Evolutionary conservation across 2,329 filamentous ascomycete genomes (phyloP).

Genomic region (Colletotrichum spinosum): DNA sequence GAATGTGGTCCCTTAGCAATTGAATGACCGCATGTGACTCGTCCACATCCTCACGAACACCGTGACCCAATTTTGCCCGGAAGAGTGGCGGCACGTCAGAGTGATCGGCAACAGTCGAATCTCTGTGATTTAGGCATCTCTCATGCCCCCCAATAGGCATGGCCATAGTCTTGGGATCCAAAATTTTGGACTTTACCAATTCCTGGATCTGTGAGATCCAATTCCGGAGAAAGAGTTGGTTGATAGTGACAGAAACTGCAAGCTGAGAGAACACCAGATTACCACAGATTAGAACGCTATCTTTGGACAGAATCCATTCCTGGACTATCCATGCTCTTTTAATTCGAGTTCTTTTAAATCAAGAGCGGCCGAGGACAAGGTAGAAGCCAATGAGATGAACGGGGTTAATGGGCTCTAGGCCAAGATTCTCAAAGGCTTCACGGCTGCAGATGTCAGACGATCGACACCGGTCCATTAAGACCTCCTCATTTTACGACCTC

Average conservation of each 20-base stretch:
- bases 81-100: neutral
- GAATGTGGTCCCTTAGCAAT: neutral
- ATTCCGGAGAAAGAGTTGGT: neutral
- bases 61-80: neutral
- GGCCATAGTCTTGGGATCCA: neutral
- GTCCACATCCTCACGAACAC: neutral
- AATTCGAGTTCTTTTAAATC: neutral
- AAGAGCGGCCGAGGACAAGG: neutral
- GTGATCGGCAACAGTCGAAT: neutral
- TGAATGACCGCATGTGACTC: neutral
- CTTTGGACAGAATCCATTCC: neutral
- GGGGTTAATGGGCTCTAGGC: neutral
- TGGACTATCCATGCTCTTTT: constrained; percentile 1
- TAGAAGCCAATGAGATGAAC: neutral
- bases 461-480: neutral
- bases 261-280: neutral
- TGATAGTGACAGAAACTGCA: neutral
- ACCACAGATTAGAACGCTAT: neutral
- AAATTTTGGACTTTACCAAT: neutral
- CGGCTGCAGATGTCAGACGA: neutral
- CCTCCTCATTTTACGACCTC: neutral
- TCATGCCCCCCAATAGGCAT: neutral
- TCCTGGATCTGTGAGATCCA: neutral
- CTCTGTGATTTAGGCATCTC: neutral
- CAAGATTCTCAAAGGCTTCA: neutral